phyloP scores from a whole-genome alignment of 2,329 filamentous ascomycete genomes.

The Biscogniauxia marginata region DNA sequence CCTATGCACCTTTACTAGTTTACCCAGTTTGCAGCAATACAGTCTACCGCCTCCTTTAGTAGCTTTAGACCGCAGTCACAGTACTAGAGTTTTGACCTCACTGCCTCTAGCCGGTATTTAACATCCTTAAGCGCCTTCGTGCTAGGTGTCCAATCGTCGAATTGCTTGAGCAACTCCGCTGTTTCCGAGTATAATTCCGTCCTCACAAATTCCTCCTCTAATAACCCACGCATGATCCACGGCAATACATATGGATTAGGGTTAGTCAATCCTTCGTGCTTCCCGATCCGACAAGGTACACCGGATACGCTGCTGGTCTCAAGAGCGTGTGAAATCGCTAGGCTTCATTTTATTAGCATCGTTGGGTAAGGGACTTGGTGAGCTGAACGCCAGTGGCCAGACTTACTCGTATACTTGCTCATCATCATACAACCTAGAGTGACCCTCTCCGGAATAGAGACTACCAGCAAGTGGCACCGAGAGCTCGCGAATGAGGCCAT shows the following conservation, averaged over 20 bases:
- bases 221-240: constrained; percentile 89
- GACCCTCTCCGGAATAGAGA: constrained; percentile 87
- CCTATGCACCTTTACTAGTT: background rate
- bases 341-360: constrained; percentile 34
- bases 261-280: constrained; percentile 48
- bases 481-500: constrained; percentile 88
- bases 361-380: background rate
- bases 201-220: constrained; percentile 90
- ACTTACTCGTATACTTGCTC: constrained; percentile 74
- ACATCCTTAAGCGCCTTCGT: constrained; percentile 95
- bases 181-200: constrained; percentile 77
- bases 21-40: background rate
- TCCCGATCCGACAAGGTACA: constrained; percentile 49
- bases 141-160: constrained; percentile 88
- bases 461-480: constrained; percentile 86
- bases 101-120: constrained; percentile 88
- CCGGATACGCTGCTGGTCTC: constrained; percentile 62
- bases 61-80: background rate
- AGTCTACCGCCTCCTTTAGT: background rate
- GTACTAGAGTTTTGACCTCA: constrained; percentile 73
- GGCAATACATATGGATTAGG: constrained; percentile 88
- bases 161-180: constrained; percentile 75
- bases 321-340: constrained; percentile 70
- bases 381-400: constrained; percentile 11
- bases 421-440: constrained; percentile 92